Evolutionary conservation across 2,329 filamentous ascomycete species (phyloP).

Genomic region (Penicillium decumbens): DNA sequence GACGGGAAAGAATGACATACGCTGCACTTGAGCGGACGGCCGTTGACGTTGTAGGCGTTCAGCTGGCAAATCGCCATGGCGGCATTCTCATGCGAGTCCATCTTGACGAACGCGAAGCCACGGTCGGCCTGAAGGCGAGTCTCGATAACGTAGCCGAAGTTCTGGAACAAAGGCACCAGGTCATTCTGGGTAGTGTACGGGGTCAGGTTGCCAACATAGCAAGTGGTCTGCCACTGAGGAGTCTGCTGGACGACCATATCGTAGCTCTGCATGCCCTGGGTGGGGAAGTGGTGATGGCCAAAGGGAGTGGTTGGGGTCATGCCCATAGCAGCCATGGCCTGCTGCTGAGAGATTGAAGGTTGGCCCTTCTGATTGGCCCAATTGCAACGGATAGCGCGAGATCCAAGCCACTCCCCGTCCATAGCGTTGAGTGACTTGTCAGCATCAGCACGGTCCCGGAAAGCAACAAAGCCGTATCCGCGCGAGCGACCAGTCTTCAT

Average conservation of each 20-base stretch:
- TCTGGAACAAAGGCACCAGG: constrained; percentile 95
- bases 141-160: constrained; percentile 96
- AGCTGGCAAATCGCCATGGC: constrained; percentile 98
- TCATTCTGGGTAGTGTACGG: constrained; percentile 97
- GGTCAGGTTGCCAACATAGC: constrained; percentile 95
- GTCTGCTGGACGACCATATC: constrained; percentile 96
- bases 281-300: constrained; percentile 95
- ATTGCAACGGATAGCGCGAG: constrained; percentile 96
- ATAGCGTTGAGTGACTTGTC: constrained; percentile 96
- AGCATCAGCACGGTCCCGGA: constrained; percentile 86
- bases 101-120: constrained; percentile 98
- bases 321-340: constrained; percentile 94
- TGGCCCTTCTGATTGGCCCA: constrained; percentile 99
- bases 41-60: constrained; percentile 97
- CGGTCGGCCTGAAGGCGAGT: constrained; percentile 97
- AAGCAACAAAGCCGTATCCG: constrained; percentile 96
- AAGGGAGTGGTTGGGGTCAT: constrained; percentile 97
- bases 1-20: constrained; percentile 57
- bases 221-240: constrained; percentile 95
- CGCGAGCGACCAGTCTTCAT: constrained; percentile 99
- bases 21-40: constrained; percentile 94
- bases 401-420: constrained; percentile 99
- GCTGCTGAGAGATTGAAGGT: constrained; percentile 95
- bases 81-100: constrained; percentile 97
- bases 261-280: constrained; percentile 93